Conservation (phyloP, 768 basidiomycete genomes). For the Pleurotus citrinopileatus region DNA sequence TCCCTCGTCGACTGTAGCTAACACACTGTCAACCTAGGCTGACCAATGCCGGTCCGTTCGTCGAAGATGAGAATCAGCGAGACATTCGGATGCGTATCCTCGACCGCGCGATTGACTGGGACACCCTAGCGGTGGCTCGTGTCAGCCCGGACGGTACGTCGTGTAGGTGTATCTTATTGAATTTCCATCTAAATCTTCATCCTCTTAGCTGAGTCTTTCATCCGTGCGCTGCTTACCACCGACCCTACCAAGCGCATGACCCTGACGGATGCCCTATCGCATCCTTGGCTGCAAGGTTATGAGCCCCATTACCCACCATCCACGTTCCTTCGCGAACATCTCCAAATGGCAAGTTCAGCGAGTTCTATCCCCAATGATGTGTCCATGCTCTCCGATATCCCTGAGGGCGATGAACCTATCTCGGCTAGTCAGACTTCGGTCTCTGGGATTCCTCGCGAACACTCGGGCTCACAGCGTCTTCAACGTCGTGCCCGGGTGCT, state of each 20-base stretch:
- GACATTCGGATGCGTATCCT: conserved; percentile 63
- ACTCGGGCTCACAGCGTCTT: conserved; percentile 33
- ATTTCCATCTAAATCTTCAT: background rate
- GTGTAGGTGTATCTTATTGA: background rate
- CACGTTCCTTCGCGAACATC: background rate
- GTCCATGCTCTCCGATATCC: conserved; percentile 20
- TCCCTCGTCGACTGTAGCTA: conserved; percentile 10
- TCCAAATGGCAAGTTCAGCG: background rate
- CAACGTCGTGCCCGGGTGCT: conserved; percentile 49
- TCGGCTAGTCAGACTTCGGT: conserved; percentile 8
- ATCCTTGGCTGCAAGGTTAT: conserved; percentile 69
- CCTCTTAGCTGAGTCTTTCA: conserved; percentile 59
- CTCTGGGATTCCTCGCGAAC: conserved; percentile 16
- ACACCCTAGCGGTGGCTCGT: conserved; percentile 32
- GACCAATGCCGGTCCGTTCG: conserved; percentile 75
- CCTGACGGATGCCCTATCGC: conserved; percentile 60
- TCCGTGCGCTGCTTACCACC: conserved; percentile 58
- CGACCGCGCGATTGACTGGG: conserved; percentile 63
- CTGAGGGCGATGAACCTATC: conserved; percentile 9
- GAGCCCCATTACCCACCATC: conserved; percentile 22
- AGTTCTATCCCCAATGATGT: conserved; percentile 17
- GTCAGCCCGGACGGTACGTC: conserved; percentile 49
- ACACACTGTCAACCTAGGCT: conserved; percentile 45
- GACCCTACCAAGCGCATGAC: conserved; percentile 71
- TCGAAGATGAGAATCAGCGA: conserved; percentile 62